Base-by-base conservation (phyloP, 805 yeast species). In the Spathaspora gorwiae region DNA sequence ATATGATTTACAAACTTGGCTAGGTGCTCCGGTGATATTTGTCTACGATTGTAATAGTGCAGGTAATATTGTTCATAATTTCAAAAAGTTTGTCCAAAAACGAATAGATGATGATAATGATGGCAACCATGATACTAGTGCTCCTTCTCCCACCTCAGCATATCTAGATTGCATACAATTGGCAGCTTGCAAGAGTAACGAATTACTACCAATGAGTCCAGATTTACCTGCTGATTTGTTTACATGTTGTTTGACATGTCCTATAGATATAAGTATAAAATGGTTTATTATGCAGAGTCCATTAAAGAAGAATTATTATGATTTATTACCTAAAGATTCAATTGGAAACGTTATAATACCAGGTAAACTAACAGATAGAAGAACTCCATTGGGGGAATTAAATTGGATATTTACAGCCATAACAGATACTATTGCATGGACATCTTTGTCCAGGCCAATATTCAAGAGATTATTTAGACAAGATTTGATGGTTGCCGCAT, bases 361-460 rank as follows among this genome's bases (percentile, higher is more conserved):
- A 0, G 98, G 98, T 1, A 83, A 86, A 51, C 70, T 90, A 39
- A 87, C 96, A 2, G 99, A 94, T 60, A 77, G 98, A 59, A 75
- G 97, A 50, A 94, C 98, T 0, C 97, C 98, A 0, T 67, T 94
- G 37, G 99, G 99, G 32, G 99, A 94, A 61, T 74, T 94, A 44
- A 90, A 89, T 62, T 94, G 98, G 97, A 92, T 94, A 31, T 94
- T 92, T 65, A 94, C 97, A 1, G 97, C 99, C 2, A 89, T 94
- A 35, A 92, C 98, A 3, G 99, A 94, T 63, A 92, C 98, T 0
- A 92, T 94, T 43, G 99, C 99, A 1, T 94, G 98, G 97, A 88
- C 96, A 0, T 80, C 90, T 2, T 66, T 94, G 33, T 89, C 95
- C 3, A 74, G 96, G 49, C 89, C 95, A 0, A 67, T 94, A 29